A percentile compares a stretch with the other conserved stretches of the same genome.
Conservation (phyloP, 1,284 basidiomycete genomes). For the Fomes fomentarius region DNA sequence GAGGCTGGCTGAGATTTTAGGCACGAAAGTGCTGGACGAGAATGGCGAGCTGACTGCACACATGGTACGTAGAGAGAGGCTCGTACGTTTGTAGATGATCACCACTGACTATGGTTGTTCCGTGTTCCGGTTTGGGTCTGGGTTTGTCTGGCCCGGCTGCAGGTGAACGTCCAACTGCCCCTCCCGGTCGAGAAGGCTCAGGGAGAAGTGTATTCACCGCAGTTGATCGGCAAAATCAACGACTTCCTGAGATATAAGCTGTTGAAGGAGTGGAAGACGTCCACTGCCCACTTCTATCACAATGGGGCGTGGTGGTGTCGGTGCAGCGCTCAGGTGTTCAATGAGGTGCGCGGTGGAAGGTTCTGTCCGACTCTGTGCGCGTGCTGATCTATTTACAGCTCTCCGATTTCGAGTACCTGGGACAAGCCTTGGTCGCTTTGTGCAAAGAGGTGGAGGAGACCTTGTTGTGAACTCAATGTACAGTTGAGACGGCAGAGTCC, state of each 20-base stretch:
- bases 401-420: slow-evolving; percentile 47
- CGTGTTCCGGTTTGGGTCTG: too few species aligned
- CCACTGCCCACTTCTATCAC: slow-evolving; percentile 53
- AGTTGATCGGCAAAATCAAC: slow-evolving; percentile 33
- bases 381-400: slow-evolving; percentile 21
- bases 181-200: slow-evolving; percentile 27
- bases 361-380: too few species aligned
- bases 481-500: too few species aligned
- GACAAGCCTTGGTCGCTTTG: slow-evolving; percentile 25
- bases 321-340: slow-evolving; percentile 75
- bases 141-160: neutral
- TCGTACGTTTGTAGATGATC: too few species aligned
- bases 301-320: slow-evolving; percentile 73
- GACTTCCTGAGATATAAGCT: slow-evolving; percentile 41
- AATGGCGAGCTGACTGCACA: slow-evolving; percentile 62
- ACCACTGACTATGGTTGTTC: neutral
- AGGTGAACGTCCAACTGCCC: slow-evolving; percentile 42
- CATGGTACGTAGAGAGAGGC: too few species aligned
- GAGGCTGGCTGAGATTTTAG: slow-evolving; percentile 63
- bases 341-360: slow-evolving; percentile 46
- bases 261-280: slow-evolving; percentile 47
- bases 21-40: slow-evolving; percentile 68
- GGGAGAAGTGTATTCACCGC: slow-evolving; percentile 22
- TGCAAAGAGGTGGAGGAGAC: slow-evolving; percentile 26
- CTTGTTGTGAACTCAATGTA: slow-evolving; percentile 15